A percentile compares a stretch with the other conserved stretches of the same genome.
Conservation (phyloP, 805 yeast genomes). For the Metschnikowia cubensis region DNA sequence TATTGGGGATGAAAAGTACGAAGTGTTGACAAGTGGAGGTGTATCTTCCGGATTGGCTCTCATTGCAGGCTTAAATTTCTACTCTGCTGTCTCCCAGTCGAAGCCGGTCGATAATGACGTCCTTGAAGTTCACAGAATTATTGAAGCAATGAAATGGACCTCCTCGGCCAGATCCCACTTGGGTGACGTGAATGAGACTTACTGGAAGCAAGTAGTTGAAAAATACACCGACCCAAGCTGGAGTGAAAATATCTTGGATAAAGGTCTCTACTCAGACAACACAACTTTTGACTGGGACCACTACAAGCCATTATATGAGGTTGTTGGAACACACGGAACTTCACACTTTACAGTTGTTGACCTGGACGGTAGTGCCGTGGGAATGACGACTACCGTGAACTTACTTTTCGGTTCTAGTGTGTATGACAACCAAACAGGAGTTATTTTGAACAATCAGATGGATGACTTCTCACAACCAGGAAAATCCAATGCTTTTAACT, state of each 20-base stretch:
- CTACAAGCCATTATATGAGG: constrained; percentile 75
- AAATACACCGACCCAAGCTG: constrained; percentile 52
- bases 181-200: constrained; percentile 56
- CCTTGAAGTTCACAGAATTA: constrained; percentile 56
- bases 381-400: constrained; percentile 87
- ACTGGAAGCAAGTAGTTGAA: constrained; percentile 24
- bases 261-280: constrained; percentile 47
- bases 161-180: constrained; percentile 80
- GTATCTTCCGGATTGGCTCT: constrained; percentile 84
- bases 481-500: constrained; percentile 68
- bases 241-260: constrained; percentile 45
- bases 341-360: constrained; percentile 84
- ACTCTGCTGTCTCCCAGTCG: constrained; percentile 31
- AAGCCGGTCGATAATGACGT: constrained; percentile 14
- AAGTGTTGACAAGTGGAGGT: constrained; percentile 53
- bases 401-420: constrained; percentile 78
- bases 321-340: constrained; percentile 85
- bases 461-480: constrained; percentile 85
- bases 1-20: constrained; percentile 16
- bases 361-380: constrained; percentile 67
- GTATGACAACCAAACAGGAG: constrained; percentile 77
- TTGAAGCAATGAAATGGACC: constrained; percentile 94
- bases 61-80: constrained; percentile 65
- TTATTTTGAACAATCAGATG: constrained; percentile 86
- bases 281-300: constrained; percentile 64